These are phyloP conservation scores for Penstemon davidsonii DNA, from an alignment of 257 asterid species.

Conservation along the genomic window DNA sequence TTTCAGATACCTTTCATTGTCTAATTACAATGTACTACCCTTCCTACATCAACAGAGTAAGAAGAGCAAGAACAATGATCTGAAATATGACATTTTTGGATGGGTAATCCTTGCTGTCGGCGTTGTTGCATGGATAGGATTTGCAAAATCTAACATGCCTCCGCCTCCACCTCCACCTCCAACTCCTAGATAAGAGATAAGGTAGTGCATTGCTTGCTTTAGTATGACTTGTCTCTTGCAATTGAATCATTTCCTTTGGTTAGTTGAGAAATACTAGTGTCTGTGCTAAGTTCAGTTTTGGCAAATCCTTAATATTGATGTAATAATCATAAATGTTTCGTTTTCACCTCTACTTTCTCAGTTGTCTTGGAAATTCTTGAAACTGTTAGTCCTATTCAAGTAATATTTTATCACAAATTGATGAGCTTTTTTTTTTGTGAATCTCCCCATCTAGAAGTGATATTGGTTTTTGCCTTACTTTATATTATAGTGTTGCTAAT, in stretches of 20 bases:
- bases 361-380: too few species aligned
- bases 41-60: constrained; percentile 37
- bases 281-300: constrained; percentile 4
- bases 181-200: constrained; percentile 28
- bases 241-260: constrained; percentile 5
- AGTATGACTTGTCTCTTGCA: constrained; percentile 4
- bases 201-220: neutral
- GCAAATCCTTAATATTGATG: neutral
- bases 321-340: too few species aligned
- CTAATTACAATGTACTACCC: neutral
- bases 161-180: constrained; percentile 52
- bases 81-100: constrained; percentile 61
- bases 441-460: too few species aligned
- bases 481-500: too few species aligned
- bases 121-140: constrained; percentile 65
- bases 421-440: too few species aligned
- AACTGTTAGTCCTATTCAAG: too few species aligned
- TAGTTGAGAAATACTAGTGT: neutral
- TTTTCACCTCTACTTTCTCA: too few species aligned
- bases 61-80: constrained; percentile 60
- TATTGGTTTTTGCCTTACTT: too few species aligned
- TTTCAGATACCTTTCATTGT: neutral
- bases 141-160: constrained; percentile 51
- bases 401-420: too few species aligned
- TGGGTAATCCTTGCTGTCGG: constrained; percentile 75